Evolutionary conservation across 164 flowering plant genomes (phyloP), one percentile per base, ranked within the genome.

Genomic region (Vitis cinerea): DNA sequence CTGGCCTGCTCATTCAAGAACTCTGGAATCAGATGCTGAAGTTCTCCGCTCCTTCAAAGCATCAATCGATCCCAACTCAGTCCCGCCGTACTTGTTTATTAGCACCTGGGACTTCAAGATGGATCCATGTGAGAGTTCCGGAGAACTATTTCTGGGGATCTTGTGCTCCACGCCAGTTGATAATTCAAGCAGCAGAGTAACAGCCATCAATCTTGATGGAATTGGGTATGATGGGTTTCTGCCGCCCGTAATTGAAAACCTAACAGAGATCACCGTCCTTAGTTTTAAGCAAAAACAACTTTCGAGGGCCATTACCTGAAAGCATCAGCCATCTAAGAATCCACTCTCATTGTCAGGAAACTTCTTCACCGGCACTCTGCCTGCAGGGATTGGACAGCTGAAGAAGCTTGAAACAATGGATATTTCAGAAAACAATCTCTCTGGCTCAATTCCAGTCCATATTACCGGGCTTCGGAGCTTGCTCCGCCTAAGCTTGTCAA

Each of bases 81-180:
- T 85, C 54, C 58, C 82, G 47, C 5, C 16, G 30, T 17, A 67
- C 37, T 79, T 83, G 16, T 81, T 69, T 64, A 77, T 85, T n/a
- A 62, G 50, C 15, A 79, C 66, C 1, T 85, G 88, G 86, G 63
- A 82, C 62, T 81, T 82, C 64, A 13, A 37, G 4, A 1, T 64
- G 10, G 88, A 85, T 54, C 88, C 88, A 7, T 85, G 88, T 51
- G 88, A 82, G 44, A 77, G 72, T 48, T 37, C 74, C 0, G 87
- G 83, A 7, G 53, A 53, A 9, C 68, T 63, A 49, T 84, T 84
- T 51, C 78, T 78, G 0, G 87, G 87, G 15, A 63, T 84, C 61
- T n/a, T 80, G n/a, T 84, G 87, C 67, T 64, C 71, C 0, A 17
- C 57, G 58, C 83, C 82, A 11, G 27, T 49, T 6, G 84, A 59